phyloP scores from a whole-genome alignment of 2,329 filamentous ascomycete genomes.

The Aspergillus aculeatinus region DNA sequence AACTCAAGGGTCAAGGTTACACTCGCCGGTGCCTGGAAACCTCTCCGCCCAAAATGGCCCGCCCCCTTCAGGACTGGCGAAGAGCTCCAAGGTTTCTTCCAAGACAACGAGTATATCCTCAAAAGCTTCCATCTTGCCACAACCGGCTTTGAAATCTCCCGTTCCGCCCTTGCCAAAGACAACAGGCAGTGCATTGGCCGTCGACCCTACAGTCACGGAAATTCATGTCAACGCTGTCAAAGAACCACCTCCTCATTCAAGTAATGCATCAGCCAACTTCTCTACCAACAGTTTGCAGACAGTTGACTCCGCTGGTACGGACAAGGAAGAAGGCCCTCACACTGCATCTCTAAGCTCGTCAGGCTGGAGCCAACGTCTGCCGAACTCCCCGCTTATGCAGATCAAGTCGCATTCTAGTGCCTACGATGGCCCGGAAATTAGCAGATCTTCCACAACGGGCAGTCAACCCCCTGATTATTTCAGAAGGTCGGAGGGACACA shows the following conservation, averaged over 20 bases:
- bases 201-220: conserved; percentile 49
- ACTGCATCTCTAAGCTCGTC: conserved; percentile 33
- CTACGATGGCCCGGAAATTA: conserved; percentile 29
- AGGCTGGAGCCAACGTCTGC: conserved; percentile 27
- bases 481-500: conserved; percentile 31
- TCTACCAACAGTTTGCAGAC: conserved; percentile 32
- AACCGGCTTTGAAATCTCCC: conserved; percentile 40
- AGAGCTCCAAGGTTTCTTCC: conserved; percentile 41
- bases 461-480: conserved; percentile 24
- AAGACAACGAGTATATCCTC: conserved; percentile 45
- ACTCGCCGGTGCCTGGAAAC: conserved; percentile 35
- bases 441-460: conserved; percentile 20
- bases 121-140: conserved; percentile 41
- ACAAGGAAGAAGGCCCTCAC: conserved; percentile 31
- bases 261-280: conserved; percentile 33
- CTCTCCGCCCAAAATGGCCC: conserved; percentile 31
- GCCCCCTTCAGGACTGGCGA: conserved; percentile 24
- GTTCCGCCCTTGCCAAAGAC: conserved; percentile 38
- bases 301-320: conserved; percentile 28
- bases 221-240: conserved; percentile 41
- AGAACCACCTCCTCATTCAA: conserved; percentile 28
- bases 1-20: conserved; percentile 37
- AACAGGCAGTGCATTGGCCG: conserved; percentile 33
- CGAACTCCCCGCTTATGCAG: conserved; percentile 37
- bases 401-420: conserved; percentile 29